These are phyloP conservation scores for Globisporangium rhizosaccharum DNA, from an alignment of 352 stramenopile genomes.

Conservation along the genomic window DNA sequence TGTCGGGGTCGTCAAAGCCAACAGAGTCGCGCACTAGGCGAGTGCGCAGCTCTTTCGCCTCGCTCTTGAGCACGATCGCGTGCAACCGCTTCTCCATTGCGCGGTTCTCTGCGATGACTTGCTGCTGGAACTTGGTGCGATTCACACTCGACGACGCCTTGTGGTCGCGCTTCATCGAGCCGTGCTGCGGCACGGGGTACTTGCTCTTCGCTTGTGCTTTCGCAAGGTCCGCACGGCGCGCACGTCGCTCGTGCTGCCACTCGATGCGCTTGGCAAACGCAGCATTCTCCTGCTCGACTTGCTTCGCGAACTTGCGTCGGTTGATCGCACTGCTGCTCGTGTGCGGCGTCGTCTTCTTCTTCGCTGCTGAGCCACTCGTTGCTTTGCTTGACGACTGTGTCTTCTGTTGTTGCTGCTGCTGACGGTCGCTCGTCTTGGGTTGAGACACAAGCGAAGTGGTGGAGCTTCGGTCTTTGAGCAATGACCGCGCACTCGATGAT, in stretches of 20 bases:
- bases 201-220: slow-evolving; percentile 40
- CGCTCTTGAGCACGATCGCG: slow-evolving; percentile 21
- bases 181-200: slow-evolving; percentile 28
- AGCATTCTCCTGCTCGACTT: slow-evolving; percentile 51
- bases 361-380: slow-evolving; percentile 3
- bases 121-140: slow-evolving; percentile 43
- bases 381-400: not conserved
- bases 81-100: slow-evolving; percentile 43
- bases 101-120: slow-evolving; percentile 49
- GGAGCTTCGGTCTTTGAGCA: not conserved
- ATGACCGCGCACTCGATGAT: not conserved
- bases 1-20: slow-evolving; percentile 23
- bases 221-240: slow-evolving; percentile 13
- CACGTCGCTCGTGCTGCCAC: slow-evolving; percentile 28
- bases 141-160: slow-evolving; percentile 66
- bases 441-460: slow-evolving; percentile 1
- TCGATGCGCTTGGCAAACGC: slow-evolving; percentile 50
- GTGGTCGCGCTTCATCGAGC: slow-evolving; percentile 35
- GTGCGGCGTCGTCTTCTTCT: slow-evolving; percentile 12
- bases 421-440: not conserved
- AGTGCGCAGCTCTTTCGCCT: slow-evolving; percentile 1
- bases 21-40: slow-evolving; percentile 15
- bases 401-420: not conserved
- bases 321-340: slow-evolving; percentile 61
- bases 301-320: slow-evolving; percentile 41